phyloP scores from a whole-genome alignment of 192 early-diverging fungal genomes.

The Linnemannia schmuckeri region DNA sequence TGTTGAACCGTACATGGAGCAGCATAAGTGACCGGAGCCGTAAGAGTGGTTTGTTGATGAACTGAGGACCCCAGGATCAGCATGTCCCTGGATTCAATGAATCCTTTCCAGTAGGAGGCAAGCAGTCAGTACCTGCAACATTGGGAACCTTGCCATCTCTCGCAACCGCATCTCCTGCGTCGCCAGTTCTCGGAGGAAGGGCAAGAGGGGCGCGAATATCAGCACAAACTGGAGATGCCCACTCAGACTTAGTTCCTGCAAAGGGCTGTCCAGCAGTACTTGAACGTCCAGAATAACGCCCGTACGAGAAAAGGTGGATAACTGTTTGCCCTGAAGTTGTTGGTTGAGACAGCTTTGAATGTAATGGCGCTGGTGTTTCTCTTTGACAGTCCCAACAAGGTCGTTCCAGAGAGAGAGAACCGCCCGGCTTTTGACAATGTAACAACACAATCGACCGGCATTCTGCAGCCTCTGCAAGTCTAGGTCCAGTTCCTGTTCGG shows the following conservation, averaged over 20 bases:
- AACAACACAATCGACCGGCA: not conserved
- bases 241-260: not conserved
- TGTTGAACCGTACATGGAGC: not conserved
- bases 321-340: not conserved
- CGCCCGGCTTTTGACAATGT: not conserved
- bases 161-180: not conserved
- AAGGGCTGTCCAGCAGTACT: not conserved
- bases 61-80: not conserved
- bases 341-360: not conserved
- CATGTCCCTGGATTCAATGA: not conserved
- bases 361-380: not conserved
- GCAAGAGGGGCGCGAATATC: not conserved
- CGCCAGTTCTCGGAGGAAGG: not conserved
- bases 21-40: not conserved
- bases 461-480: not conserved
- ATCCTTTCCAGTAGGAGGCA: not conserved
- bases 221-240: not conserved
- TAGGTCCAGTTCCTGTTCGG: not conserved
- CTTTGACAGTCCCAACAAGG: not conserved
- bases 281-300: not conserved
- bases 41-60: not conserved
- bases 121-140: not conserved
- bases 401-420: not conserved
- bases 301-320: not conserved
- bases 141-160: not conserved